These are phyloP conservation scores for Gossypioides kirkii DNA, from an alignment of 345 rosid genomes.

Conservation along the genomic window DNA sequence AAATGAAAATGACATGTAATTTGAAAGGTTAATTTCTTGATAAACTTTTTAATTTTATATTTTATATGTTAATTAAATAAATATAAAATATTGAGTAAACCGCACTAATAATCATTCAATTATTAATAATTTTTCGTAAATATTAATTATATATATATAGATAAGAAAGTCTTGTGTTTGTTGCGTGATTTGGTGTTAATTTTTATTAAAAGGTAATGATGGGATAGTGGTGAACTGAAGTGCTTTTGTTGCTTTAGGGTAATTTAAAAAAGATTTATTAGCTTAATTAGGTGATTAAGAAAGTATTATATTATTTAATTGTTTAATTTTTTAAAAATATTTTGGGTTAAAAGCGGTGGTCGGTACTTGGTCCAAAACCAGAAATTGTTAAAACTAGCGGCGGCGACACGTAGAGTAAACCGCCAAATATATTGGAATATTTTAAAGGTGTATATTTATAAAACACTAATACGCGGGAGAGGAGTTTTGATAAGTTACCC, in stretches of 20 bases:
- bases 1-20: not conserved
- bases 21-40: not conserved
- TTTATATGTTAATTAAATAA: too few relatives aligned
- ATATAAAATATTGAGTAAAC: too few relatives aligned
- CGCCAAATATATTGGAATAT: not conserved
- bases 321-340: not conserved
- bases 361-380: conserved; percentile 6
- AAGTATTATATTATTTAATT: not conserved
- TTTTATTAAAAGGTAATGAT: not conserved
- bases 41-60: not conserved
- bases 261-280: not conserved
- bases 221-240: not conserved
- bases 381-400: conserved; percentile 1
- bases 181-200: not conserved
- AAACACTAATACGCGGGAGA: not conserved
- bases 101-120: too few relatives aligned
- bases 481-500: not conserved
- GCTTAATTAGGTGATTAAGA: not conserved
- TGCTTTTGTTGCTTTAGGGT: not conserved
- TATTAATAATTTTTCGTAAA: too few relatives aligned
- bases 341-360: not conserved
- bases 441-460: not conserved
- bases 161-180: not conserved
- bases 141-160: too few relatives aligned
- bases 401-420: not conserved